A percentile compares a stretch with the other conserved stretches of the same genome.
These are phyloP conservation scores for Fusarium sp. DNA, from an alignment of 2,329 filamentous ascomycete genomes.

Conservation along the genomic window DNA sequence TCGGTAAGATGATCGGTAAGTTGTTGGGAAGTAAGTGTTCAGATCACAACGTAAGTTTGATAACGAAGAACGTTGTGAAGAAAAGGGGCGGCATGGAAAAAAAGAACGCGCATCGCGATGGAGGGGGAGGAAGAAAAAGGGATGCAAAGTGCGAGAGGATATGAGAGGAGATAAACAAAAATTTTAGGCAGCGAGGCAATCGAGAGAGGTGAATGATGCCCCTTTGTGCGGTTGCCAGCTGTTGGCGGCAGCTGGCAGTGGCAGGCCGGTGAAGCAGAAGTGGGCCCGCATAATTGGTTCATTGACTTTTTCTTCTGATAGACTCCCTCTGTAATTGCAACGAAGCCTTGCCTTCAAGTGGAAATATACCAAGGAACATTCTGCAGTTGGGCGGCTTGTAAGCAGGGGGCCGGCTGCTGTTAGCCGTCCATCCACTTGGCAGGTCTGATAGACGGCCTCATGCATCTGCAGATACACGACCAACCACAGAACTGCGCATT, in stretches of 20 bases:
- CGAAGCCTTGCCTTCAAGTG: neutral
- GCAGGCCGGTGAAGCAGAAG: neutral
- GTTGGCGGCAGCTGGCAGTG: constrained; percentile 18
- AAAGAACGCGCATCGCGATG: constrained; percentile 3
- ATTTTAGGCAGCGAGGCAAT: neutral
- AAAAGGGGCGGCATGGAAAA: neutral
- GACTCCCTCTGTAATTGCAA: neutral
- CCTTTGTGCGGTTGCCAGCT: constrained; percentile 15
- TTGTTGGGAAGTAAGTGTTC: neutral
- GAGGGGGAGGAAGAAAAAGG: neutral
- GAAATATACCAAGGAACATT: neutral
- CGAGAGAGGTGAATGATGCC: neutral
- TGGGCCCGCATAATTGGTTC: neutral
- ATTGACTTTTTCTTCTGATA: neutral
- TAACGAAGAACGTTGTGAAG: neutral
- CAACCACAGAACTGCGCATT: neutral
- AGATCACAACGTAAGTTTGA: neutral
- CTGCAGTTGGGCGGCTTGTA: constrained; percentile 11
- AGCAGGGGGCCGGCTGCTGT: constrained; percentile 18
- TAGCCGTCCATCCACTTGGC: constrained; percentile 1
- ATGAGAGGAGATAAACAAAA: neutral
- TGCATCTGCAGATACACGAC: neutral
- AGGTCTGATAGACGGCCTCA: constrained; percentile 10
- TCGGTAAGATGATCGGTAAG: neutral
- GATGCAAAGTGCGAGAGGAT: neutral